A percentile compares a stretch with the other conserved stretches of the same genome.
phyloP scores from a whole-genome alignment of 352 stramenopile genomes.

The Pythium phragmitis region DNA sequence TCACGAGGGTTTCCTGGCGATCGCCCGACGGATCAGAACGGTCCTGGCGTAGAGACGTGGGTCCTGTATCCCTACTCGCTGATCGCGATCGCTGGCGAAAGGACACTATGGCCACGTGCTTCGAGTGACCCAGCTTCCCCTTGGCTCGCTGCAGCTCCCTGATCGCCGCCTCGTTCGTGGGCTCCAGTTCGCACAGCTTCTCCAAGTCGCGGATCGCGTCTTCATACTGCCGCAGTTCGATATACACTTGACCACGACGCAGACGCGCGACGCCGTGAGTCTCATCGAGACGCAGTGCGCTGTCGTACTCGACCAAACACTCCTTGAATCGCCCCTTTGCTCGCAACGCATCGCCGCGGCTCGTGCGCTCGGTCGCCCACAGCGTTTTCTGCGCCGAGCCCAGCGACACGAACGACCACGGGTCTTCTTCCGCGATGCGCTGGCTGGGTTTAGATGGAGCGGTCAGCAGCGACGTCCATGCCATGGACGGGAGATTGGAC shows the following conservation, averaged over 20 bases:
- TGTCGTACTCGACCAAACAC: constrained; percentile 38
- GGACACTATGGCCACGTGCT: constrained; percentile 4
- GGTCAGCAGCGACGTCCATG: constrained; percentile 13
- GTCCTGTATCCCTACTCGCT: neutral
- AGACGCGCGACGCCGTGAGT: constrained; percentile 20
- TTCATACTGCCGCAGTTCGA: constrained; percentile 29
- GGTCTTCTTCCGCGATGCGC: neutral
- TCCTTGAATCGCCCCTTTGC: constrained; percentile 30
- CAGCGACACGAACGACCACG: constrained; percentile 36
- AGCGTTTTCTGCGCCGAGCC: constrained; percentile 34
- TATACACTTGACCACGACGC: constrained; percentile 28
- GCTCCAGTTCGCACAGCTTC: constrained; percentile 23
- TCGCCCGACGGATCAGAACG: neutral
- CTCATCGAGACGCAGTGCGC: constrained; percentile 37
- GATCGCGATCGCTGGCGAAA: constrained; percentile 2
- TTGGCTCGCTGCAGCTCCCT: constrained; percentile 29
- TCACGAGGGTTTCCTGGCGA: neutral
- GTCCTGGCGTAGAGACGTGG: neutral
- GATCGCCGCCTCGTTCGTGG: constrained; percentile 11
- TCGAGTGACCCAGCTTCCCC: constrained; percentile 23
- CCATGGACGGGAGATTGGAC: neutral
- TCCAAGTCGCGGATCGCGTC: constrained; percentile 45
- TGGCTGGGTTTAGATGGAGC: neutral
- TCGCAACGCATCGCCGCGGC: constrained; percentile 28
- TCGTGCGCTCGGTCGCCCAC: constrained; percentile 38